These are phyloP conservation scores for Pneumocystis wakefieldiae DNA, from an alignment of 1,139 yeast species.

Conservation along the genomic window DNA sequence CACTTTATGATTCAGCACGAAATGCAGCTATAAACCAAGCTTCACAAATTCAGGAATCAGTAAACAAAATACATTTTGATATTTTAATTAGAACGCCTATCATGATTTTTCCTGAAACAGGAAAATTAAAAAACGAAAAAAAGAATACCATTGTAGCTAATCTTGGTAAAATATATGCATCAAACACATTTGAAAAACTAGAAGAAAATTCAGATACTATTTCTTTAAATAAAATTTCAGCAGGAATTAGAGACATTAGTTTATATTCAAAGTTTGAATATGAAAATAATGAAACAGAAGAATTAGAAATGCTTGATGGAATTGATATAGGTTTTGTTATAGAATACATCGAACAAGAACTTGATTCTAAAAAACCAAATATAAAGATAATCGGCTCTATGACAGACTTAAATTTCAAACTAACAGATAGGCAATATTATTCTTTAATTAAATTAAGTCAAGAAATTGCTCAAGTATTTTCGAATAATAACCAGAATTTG, in stretches of 20 bases:
- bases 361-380: constrained; percentile 33
- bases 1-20: constrained; percentile 71
- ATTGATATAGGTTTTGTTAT: constrained; percentile 52
- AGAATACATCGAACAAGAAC: constrained; percentile 37
- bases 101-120: constrained; percentile 55
- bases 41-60: constrained; percentile 46
- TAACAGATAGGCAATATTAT: constrained; percentile 66
- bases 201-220: constrained; percentile 16
- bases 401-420: constrained; percentile 47
- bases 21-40: constrained; percentile 68
- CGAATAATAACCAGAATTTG: constrained; percentile 27
- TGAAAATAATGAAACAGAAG: constrained; percentile 33
- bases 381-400: constrained; percentile 44
- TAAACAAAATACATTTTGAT: constrained; percentile 48
- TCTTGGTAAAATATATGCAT: constrained; percentile 69
- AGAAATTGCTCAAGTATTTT: constrained; percentile 39
- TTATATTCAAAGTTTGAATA: constrained; percentile 47
- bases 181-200: constrained; percentile 38
- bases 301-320: constrained; percentile 50
- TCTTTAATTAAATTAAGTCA: constrained; percentile 43
- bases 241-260: constrained; percentile 61
- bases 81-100: constrained; percentile 67
- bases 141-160: constrained; percentile 56
- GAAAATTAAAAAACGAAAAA: constrained; percentile 23
- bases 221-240: constrained; percentile 37